Evolutionary conservation across 2,329 filamentous ascomycete species (phyloP).

Genomic region (Stagonosporopsis cucurbitacearum): DNA sequence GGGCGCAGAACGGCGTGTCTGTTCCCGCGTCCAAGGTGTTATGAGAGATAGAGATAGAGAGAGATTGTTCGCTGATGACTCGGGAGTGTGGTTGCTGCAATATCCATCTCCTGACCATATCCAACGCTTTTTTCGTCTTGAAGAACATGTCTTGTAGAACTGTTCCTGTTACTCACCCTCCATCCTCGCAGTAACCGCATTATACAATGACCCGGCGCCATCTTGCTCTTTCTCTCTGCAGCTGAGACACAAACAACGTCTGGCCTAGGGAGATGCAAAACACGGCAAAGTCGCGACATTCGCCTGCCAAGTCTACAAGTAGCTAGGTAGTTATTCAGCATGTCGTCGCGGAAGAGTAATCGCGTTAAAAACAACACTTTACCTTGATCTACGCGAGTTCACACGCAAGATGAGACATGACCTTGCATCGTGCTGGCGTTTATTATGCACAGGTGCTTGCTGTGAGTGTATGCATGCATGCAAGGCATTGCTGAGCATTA

Average conservation of each 20-base stretch:
- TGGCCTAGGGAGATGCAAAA: too few species aligned
- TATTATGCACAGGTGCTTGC: neutral
- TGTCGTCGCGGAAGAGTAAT: too few species aligned
- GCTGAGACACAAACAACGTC: neutral
- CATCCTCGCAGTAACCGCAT: neutral
- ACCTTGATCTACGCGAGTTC: neutral
- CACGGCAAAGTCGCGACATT: neutral
- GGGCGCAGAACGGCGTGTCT: neutral
- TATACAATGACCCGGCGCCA: neutral
- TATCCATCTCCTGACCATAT: neutral
- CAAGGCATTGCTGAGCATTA: conserved; percentile 1
- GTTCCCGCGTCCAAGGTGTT: neutral
- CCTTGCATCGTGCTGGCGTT: neutral
- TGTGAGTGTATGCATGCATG: neutral
- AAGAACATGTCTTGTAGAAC: neutral
- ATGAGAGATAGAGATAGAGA: too few species aligned
- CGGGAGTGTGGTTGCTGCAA: neutral
- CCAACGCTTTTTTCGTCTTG: neutral
- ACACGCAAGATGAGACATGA: neutral
- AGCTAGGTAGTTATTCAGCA: too few species aligned
- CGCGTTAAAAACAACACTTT: neutral
- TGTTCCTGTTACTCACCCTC: too few species aligned
- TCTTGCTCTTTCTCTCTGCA: neutral
- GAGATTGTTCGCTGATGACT: too few species aligned
- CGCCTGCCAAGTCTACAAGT: neutral